Conservation (phyloP, 768 basidiomycete species). For the Boletus patriciae region DNA sequence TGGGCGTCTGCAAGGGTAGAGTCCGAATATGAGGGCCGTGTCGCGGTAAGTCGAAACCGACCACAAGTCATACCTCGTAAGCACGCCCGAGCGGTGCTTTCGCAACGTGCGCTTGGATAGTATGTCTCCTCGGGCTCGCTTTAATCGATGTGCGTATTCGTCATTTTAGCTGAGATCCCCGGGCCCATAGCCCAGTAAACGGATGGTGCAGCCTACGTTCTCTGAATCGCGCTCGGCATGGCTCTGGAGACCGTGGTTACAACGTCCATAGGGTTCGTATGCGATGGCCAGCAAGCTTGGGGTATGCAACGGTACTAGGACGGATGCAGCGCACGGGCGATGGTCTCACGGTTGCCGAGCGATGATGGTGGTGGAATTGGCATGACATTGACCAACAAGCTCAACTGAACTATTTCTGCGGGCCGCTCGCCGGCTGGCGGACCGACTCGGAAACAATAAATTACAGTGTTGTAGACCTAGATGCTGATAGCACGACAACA, state of each 20-base stretch:
- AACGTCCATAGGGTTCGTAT: constrained; percentile 75
- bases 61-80: constrained; percentile 49
- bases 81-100: constrained; percentile 47
- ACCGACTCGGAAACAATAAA: constrained; percentile 32
- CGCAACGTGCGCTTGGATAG: constrained; percentile 55
- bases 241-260: constrained; percentile 67
- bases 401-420: neutral
- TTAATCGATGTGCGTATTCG: constrained; percentile 59
- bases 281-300: constrained; percentile 66
- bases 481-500: constrained; percentile 20
- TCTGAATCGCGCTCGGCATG: constrained; percentile 54
- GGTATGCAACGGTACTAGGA: too few species aligned
- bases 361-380: too few species aligned
- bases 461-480: constrained; percentile 33
- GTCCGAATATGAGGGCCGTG: neutral
- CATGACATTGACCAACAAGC: neutral
- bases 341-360: too few species aligned
- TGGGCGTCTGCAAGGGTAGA: constrained; percentile 47
- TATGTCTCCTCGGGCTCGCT: constrained; percentile 44
- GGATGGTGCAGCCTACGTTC: constrained; percentile 42
- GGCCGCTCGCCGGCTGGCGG: neutral
- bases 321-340: too few species aligned
- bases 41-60: neutral
- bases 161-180: constrained; percentile 52
- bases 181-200: too few species aligned